These are phyloP conservation scores for Guyanaporus albipodus DNA, from an alignment of 768 basidiomycete species.

Conservation along the genomic window DNA sequence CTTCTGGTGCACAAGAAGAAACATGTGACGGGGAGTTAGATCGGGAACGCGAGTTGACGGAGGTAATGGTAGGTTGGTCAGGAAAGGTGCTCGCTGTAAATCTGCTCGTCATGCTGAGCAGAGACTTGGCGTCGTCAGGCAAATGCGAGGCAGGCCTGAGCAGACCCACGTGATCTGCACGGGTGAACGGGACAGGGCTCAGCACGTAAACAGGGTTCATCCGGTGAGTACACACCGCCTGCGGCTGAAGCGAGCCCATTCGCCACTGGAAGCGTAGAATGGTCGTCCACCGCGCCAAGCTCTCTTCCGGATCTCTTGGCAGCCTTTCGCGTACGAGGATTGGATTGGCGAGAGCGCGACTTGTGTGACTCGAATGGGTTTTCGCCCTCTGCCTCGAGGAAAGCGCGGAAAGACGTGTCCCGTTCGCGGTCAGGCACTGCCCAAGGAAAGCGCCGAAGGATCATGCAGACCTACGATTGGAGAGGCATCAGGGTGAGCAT, in stretches of 20 bases:
- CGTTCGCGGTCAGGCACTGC: slow-evolving; percentile 94
- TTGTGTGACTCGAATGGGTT: slow-evolving; percentile 37
- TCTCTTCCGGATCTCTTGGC: slow-evolving; percentile 5
- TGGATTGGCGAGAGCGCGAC: slow-evolving; percentile 13
- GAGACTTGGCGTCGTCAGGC: slow-evolving; percentile 26
- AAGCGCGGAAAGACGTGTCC: slow-evolving; percentile 87
- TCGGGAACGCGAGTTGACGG: slow-evolving; percentile 15
- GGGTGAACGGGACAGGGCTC: slow-evolving; percentile 1
- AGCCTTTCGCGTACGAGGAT: slow-evolving; percentile 2
- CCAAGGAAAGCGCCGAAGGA: slow-evolving; percentile 97
- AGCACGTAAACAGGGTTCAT: slow-evolving; percentile 7
- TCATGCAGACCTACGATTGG: slow-evolving; percentile 65
- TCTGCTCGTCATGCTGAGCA: slow-evolving; percentile 27
- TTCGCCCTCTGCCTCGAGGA: slow-evolving; percentile 91
- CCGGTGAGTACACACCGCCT: slow-evolving; percentile 22
- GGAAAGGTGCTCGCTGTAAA: slow-evolving; percentile 28
- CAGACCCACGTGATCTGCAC: slow-evolving; percentile 14
- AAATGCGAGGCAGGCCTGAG: slow-evolving; percentile 17
- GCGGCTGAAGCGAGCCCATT: slow-evolving; percentile 10
- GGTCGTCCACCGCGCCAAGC: not conserved
- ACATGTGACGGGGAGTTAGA: slow-evolving; percentile 17
- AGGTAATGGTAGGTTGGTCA: slow-evolving; percentile 20
- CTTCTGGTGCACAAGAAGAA: slow-evolving; percentile 19
- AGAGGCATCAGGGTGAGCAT: slow-evolving; percentile 11
- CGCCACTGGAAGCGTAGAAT: slow-evolving; percentile 3